Base-by-base conservation (phyloP, 352 stramenopile species). In the Elongisporangium senticosum region DNA sequence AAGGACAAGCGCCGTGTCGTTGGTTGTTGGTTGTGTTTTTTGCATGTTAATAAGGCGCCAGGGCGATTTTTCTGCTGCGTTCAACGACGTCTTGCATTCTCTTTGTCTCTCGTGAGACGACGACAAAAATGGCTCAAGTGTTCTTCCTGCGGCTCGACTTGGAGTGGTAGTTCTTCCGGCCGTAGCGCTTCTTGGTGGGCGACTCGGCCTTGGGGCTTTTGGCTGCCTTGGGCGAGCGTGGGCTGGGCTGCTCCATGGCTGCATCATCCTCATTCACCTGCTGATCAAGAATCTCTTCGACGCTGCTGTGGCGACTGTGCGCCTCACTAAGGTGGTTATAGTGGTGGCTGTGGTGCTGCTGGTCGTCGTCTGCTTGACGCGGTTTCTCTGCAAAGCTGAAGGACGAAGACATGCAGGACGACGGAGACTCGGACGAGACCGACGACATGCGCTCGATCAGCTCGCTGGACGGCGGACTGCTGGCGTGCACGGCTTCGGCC, bases 121-220 rank as follows among this genome's bases (percentile, higher is more conserved):
- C 2, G 43, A 50, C 24, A 28, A 28, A 28, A 28, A 28, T 28
- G 15, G 24, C 24, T 72, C 63, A 79, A 48, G 54, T 43, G 40
- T 59, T 73, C 60, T 88, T 87, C 63, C 86, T 87, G 50, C 78
- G 75, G 43, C 63, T 75, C 20, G 68, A 83, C 51, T 88, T 81
- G 8, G 82, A 79, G 40, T 80, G 80, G 61, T 92, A 92, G 59
- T 92, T 77, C 62, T 90, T 90, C 20, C 82, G 68, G 1, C 82
- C 84, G 53, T 93, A 93, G 26, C 82, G 70, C 26, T 22, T 20
- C 51, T 88, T 90, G 59, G 83, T 83, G 21, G 68, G 66, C 3
- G 71, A 80, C n/a, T 53, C 64, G 60, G 57, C 56, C 65, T 61
- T 70, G 5, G 68, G 37, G 60, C 65, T 66, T 64, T 71, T 70